phyloP scores from a whole-genome alignment of 768 basidiomycete genomes.

The Chalciporus pseudorubinellus region DNA sequence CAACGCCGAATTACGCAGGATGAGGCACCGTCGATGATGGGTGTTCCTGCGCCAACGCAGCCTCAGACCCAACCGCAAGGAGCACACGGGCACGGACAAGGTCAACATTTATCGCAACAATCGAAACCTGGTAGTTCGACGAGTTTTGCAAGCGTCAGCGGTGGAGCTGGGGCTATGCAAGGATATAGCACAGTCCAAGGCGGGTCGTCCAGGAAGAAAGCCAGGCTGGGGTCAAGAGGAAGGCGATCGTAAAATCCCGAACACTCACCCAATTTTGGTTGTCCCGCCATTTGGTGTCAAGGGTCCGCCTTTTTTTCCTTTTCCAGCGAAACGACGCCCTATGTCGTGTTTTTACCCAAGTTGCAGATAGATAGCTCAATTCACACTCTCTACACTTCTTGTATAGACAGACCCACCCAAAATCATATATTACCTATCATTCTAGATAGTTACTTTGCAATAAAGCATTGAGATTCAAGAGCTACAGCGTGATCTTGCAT shows the following conservation, averaged over 20 bases:
- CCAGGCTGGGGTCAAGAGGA: constrained; percentile 44
- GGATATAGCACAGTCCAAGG: constrained; percentile 32
- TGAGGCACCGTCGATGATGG: constrained; percentile 86
- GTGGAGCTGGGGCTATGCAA: constrained; percentile 41
- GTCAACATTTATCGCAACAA: constrained; percentile 35
- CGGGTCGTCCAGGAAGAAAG: constrained; percentile 55
- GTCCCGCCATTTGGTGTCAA: too few relatives aligned
- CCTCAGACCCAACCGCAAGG: constrained; percentile 41
- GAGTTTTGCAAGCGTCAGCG: constrained; percentile 64
- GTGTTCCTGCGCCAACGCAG: constrained; percentile 49
- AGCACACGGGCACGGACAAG: constrained; percentile 48
- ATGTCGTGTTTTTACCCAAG: too few relatives aligned
- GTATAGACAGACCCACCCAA: too few relatives aligned
- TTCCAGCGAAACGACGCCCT: too few relatives aligned
- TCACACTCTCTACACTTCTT: too few relatives aligned
- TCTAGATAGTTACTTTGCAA: too few relatives aligned
- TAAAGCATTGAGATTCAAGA: too few relatives aligned
- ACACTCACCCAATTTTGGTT: too few relatives aligned
- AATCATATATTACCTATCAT: too few relatives aligned
- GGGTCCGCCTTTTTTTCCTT: too few relatives aligned
- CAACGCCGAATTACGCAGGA: constrained; percentile 89
- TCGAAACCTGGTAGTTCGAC: constrained; percentile 57
- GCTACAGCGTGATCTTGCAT: too few relatives aligned
- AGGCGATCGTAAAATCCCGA: not conserved
- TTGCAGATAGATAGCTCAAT: too few relatives aligned